Evolutionary conservation across 306 rosid species (phyloP).

Genomic region (Casuarina equisetifolia): DNA sequence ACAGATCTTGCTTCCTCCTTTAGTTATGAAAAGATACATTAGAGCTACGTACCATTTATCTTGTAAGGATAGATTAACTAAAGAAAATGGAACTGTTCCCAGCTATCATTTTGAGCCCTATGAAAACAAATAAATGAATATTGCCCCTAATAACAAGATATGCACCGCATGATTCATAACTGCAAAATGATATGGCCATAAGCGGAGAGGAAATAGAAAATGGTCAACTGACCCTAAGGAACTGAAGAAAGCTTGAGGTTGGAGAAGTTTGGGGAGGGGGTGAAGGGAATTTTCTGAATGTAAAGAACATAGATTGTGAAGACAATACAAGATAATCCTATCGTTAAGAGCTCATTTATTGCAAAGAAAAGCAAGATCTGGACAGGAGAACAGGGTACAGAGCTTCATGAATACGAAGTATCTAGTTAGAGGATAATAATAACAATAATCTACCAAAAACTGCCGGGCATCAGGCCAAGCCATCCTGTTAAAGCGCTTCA

Average conservation of each 20-base stretch:
- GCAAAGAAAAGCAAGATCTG: slow-evolving; percentile 16
- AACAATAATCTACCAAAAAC: slow-evolving; percentile 53
- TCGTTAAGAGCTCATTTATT: not conserved
- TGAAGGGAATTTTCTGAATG: not conserved
- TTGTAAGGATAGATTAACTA: slow-evolving; percentile 3
- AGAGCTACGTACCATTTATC: not conserved
- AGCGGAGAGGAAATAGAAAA: not conserved
- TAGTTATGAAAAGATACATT: slow-evolving; percentile 19
- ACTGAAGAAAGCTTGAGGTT: not conserved
- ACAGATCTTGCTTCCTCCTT: slow-evolving; percentile 81
- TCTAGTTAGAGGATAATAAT: not conserved
- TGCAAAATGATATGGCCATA: not conserved
- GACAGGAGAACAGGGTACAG: not conserved
- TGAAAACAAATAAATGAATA: not conserved
- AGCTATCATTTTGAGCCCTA: not conserved
- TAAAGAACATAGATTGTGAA: not conserved
- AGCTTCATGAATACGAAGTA: slow-evolving; percentile 11
- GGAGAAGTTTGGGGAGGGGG: not conserved
- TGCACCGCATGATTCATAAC: not conserved
- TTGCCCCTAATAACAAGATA: not conserved
- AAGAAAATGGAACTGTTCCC: not conserved
- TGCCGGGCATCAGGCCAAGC: slow-evolving; percentile 85
- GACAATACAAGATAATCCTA: not conserved
- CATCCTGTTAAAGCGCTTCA: slow-evolving; percentile 74
- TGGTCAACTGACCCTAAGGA: not conserved